These are phyloP conservation scores for Fusarium austroafricanum DNA, from an alignment of 2,329 filamentous ascomycete species.

Conservation along the genomic window DNA sequence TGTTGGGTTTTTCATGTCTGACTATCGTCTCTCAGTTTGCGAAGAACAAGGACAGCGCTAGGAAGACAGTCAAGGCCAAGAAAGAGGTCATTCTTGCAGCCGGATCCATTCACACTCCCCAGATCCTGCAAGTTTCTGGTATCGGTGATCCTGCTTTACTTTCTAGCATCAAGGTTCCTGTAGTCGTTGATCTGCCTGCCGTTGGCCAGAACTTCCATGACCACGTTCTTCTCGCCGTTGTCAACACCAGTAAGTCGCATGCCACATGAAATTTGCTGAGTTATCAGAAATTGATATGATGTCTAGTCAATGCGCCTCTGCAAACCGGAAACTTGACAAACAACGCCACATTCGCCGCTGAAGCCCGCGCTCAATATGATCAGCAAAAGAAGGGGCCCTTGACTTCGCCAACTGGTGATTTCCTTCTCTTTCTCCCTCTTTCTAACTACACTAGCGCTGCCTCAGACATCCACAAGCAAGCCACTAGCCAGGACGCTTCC, in stretches of 20 bases:
- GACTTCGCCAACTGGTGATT: conserved; percentile 30
- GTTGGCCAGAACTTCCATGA: conserved; percentile 62
- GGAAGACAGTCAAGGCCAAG: conserved; percentile 16
- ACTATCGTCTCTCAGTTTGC: conserved; percentile 2
- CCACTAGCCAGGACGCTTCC: conserved; percentile 15
- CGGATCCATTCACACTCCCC: conserved; percentile 55
- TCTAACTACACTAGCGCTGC: conserved; percentile 17
- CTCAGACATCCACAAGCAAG: conserved; percentile 15
- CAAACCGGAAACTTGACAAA: conserved; percentile 19
- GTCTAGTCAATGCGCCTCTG: conserved; percentile 27
- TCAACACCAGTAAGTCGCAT: conserved; percentile 7
- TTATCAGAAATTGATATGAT: background rate
- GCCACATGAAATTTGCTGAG: rapidly evolving
- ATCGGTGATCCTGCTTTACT: conserved; percentile 56
- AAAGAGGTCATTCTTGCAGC: conserved; percentile 58
- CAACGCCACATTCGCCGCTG: conserved; percentile 32
- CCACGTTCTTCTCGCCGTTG: conserved; percentile 42
- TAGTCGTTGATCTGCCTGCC: conserved; percentile 58
- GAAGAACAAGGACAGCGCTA: background rate
- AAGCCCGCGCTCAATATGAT: conserved; percentile 24
- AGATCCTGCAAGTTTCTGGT: conserved; percentile 63
- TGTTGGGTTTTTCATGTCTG: rapidly evolving
- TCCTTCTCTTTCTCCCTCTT: conserved; percentile 32
- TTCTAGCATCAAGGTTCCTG: conserved; percentile 51
- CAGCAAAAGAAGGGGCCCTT: conserved; percentile 21